A percentile compares a stretch with the other conserved stretches of the same genome.
Evolutionary conservation across 805 yeast genomes (phyloP).

Genomic region (Metschnikowia arizonensis): DNA sequence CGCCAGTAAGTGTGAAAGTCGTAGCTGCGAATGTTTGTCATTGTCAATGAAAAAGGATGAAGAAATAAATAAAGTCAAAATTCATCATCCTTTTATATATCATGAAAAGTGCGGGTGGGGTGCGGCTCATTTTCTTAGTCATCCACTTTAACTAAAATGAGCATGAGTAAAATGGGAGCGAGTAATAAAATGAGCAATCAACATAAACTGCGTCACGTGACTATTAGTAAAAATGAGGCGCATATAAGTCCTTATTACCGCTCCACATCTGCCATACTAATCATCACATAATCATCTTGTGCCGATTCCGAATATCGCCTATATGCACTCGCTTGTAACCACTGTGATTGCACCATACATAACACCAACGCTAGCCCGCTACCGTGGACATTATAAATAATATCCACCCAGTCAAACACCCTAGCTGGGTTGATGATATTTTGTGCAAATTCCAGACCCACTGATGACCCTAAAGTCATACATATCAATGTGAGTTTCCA

Average conservation of each 20-base stretch:
- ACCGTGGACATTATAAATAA: constrained; percentile 33
- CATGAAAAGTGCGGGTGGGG: background rate
- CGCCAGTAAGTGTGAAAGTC: constrained; percentile 57
- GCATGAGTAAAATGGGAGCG: too few relatives aligned
- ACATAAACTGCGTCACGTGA: too few relatives aligned
- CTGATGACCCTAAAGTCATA: constrained; percentile 46
- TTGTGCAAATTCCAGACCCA: constrained; percentile 52
- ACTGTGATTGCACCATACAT: constrained; percentile 9
- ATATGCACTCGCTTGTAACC: background rate
- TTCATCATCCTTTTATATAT: too few relatives aligned
- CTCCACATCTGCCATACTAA: constrained; percentile 19
- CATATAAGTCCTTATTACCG: too few relatives aligned
- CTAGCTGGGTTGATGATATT: constrained; percentile 43
- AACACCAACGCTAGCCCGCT: constrained; percentile 25
- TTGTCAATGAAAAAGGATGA: background rate
- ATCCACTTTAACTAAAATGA: background rate
- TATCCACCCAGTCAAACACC: constrained; percentile 48
- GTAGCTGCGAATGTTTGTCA: constrained; percentile 24
- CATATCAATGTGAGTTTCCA: constrained; percentile 28
- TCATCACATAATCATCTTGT: constrained; percentile 19
- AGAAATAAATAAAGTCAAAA: too few relatives aligned
- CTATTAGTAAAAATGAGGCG: too few relatives aligned
- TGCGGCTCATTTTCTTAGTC: background rate
- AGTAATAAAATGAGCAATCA: too few relatives aligned
- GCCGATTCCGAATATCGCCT: background rate